Evolutionary conservation across 768 basidiomycete genomes (phyloP).

Genomic region (Lactarius sanguifluus): DNA sequence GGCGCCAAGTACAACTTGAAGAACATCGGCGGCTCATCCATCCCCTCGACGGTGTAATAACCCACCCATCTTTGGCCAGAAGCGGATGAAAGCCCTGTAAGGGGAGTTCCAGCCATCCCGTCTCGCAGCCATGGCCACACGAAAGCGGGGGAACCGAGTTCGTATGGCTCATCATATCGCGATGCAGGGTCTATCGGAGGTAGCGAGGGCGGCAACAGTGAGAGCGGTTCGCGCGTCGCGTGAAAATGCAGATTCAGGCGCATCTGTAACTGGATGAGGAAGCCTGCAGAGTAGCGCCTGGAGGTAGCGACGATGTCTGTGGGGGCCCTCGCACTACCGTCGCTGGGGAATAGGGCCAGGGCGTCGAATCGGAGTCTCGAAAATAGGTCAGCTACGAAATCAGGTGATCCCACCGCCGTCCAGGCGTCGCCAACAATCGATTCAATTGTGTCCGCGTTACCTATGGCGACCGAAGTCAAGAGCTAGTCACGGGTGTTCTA

Average conservation of each 20-base stretch:
- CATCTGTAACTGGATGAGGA: conserved; percentile 6
- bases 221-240: neutral
- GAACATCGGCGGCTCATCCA: conserved; percentile 4
- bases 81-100: neutral
- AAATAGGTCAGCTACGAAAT: neutral
- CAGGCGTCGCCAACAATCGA: conserved; percentile 15
- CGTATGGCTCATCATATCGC: neutral
- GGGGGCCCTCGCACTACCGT: neutral
- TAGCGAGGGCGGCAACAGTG: neutral
- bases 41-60: neutral
- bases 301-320: neutral
- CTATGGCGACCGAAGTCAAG: neutral
- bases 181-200: neutral
- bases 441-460: neutral
- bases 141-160: neutral
- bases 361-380: neutral
- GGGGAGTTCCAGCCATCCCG: conserved; percentile 15
- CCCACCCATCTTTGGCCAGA: conserved; percentile 4
- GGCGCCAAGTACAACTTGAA: neutral
- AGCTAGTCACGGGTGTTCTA: neutral
- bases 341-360: neutral
- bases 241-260: neutral
- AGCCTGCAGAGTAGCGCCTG: neutral
- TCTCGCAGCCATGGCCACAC: conserved; percentile 16
- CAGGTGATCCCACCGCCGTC: neutral